Base-by-base conservation (phyloP, 192 early-diverging fungal genomes). In the Piromyces sp. region DNA sequence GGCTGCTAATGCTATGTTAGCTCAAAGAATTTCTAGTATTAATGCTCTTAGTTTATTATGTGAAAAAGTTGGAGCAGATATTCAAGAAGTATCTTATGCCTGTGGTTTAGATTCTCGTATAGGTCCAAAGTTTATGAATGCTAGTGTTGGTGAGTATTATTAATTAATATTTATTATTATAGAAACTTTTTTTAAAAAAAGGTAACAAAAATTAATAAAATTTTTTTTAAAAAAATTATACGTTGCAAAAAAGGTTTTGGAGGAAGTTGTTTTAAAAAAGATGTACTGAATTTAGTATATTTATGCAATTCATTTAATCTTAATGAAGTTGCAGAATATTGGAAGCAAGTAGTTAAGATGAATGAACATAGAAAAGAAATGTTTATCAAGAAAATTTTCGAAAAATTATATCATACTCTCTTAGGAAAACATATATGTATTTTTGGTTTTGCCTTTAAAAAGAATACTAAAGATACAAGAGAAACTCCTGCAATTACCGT, bases 251-350 rank as follows among this genome's bases (percentile, higher is more conserved):
- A 36, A 82, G 82, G 38, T 31, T 98, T 98, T 85, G 96, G 96
- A 83, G 96, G 96, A 29, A 93, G 92, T 42, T 98, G 96, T 87
- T 96, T 98, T 88, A 94, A 96, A 86, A 98, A 98, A 86, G 96
- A 98, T 85, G 93, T 98, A 79, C 87, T 93, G 78, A 96, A 96
- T 88, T 86, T 98, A 80, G 93, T 96, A 29, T 98, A 95, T 87
- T 89, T 98, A 80, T 91, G 91, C 79, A 89, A 92, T 84, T 92
- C 93, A 83, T 89, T 96, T 30, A 92, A 92, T 80, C 87, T 98
- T 79, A 92, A 91, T 37, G 95, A 96, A 85, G 95, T 98, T 42
- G 96, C 94, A 78, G 94, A 91, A 68, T 98, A 98, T 89, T 98
- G 96, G 96, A 87, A 92, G 58, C 93, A 95, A 81, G 94, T 98